Base-by-base conservation (phyloP, 768 basidiomycete genomes). In the Tulasnella sp. region DNA sequence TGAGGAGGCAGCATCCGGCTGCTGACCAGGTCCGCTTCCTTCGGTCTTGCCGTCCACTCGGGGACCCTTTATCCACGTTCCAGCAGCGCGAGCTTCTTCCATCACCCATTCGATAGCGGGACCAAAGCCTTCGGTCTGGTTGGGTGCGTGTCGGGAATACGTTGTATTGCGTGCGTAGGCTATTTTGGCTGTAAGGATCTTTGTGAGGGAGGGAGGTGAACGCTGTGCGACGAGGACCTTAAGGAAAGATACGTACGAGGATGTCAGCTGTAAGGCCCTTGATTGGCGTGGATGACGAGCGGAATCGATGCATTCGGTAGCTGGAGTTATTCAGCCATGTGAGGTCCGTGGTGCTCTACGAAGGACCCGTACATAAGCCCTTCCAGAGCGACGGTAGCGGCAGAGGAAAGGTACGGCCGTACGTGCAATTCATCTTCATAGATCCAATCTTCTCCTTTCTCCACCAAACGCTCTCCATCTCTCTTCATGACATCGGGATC, bases 191-290 rank as follows among this genome's bases (percentile, higher is more conserved):
- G 90, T 88, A 81, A 90, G 88, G 41, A 94, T 92, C 92, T 93
- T 64, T 16, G 6, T 34, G 64, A 9, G 42, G 64, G 28, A 74
- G 22, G 5, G 40, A 40, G 77, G 34, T 76, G 74, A 9, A 78
- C 78, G 16, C 80, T 74, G 24, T 42, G 48, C 9, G 81, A 4
- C 44, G 22, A 31, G 42, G 22, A 31, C 4, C 20, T 37, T 34
- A 24, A 0, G 24, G 20, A 64, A 73, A 34, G 0, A 24, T 8
- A 80, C 92, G 81, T 82, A 95, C 94, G 76, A 97, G 86, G 20
- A 97, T 93, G 82, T 95, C 93, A 1, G 94, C 88, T 1, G 95
- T 96, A 2, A 97, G 85, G 0, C 96, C 96, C 85, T 95, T 95
- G 80, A 97, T 89, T 0, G 95, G 92, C 24, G 95, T 95, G 0